Base-by-base conservation (phyloP, 176 grass and related monocot genomes). In the Musa beccarii region DNA sequence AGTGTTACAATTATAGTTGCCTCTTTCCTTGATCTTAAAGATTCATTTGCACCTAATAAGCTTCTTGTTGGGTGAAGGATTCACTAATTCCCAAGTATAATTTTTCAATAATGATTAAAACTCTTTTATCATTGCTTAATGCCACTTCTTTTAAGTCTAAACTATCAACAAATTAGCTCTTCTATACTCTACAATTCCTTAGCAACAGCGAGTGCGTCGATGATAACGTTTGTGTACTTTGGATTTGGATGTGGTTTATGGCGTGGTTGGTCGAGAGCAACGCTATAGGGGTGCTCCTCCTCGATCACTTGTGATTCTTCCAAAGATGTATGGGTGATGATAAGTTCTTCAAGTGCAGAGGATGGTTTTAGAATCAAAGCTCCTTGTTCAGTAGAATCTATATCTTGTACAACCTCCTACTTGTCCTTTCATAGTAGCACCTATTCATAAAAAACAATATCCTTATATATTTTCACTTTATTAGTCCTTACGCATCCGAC, bases 141-240 rank as follows among this genome's bases (percentile, higher is more conserved):
- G 10, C 0, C 19, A 15, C 2, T 19, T 17, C 1, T n/a, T 20
- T 19, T 8, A 0, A 61, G 9, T 61, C 1, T 21, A 9, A 0
- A 3, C 2, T 61, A 4, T 1, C 1, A 0, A 21, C 1, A 7
- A 8, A 0, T n/a, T 15, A 0, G 2, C 9, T 61, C 3, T 19
- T 19, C 15, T 19, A 8, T 1, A n/a, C 15, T 7, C 0, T 17
- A 0, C 1, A n/a, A n/a, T 1, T 61, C 57, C 1, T 61, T 9
- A n/a, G 8, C 15, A 2, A n/a, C 3, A n/a, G 2, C 3, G 9
- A 61, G 15, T 8, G 56, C 13, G 8, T 59, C 8, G 16, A 17
- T 5, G 4, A 61, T 61, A 5, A 61, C 1, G 6, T 61, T 61
- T 1, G 7, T 9, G 5, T 21, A 61, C 15, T 61, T 61, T 7